Conservation (phyloP, 306 rosid genomes). For the Gastrolobium bilobum region DNA sequence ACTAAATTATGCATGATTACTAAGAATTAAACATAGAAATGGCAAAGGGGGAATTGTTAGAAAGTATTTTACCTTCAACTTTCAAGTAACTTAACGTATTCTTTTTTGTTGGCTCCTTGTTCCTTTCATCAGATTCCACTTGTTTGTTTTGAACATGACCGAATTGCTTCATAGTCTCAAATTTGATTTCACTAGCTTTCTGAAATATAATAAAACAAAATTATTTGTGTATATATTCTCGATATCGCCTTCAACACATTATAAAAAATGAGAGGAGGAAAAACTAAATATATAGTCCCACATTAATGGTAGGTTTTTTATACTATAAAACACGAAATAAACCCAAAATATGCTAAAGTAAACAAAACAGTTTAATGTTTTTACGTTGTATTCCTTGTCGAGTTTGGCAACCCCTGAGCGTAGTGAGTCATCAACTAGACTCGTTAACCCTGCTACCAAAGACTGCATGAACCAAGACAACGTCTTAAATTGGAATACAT, state of each 20-base stretch:
- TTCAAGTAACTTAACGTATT: conserved; percentile 44
- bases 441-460: conserved; percentile 60
- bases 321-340: not conserved
- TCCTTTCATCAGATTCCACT: conserved; percentile 18
- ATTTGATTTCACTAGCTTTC: conserved; percentile 57
- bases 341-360: not conserved
- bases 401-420: conserved; percentile 59
- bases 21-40: not conserved
- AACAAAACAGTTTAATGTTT: not conserved
- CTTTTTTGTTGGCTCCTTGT: conserved; percentile 38
- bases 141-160: conserved; percentile 38
- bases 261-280: not conserved
- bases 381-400: conserved; percentile 67
- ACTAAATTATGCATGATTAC: not conserved
- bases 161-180: conserved; percentile 49
- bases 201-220: conserved; percentile 34
- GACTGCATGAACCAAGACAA: conserved; percentile 46
- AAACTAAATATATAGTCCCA: no score
- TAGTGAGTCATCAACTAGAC: conserved; percentile 52
- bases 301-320: no score
- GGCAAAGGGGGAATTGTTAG: no score
- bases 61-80: conserved; percentile 53
- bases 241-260: not conserved
- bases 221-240: not conserved
- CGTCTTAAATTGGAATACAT: not conserved